A percentile compares a stretch with the other conserved stretches of the same genome.
Evolutionary conservation across 768 basidiomycete species (phyloP).

Genomic region (Coprinellus micaceus): DNA sequence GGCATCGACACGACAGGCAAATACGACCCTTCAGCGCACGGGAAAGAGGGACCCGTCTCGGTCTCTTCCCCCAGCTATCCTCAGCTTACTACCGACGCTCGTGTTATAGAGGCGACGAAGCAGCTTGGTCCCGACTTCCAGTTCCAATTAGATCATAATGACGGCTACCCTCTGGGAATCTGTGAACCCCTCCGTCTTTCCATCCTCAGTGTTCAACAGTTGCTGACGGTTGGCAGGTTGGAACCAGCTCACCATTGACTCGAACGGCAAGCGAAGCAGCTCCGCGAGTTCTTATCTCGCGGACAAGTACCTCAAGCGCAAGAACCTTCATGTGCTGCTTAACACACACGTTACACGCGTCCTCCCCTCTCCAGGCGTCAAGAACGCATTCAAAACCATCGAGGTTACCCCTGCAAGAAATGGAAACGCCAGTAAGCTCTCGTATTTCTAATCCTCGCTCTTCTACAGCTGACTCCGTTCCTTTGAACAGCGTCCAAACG

Average conservation of each 20-base stretch:
- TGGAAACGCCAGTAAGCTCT: neutral
- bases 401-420: conserved; percentile 1
- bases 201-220: too few relatives aligned
- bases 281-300: conserved; percentile 23
- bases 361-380: conserved; percentile 2
- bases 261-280: conserved; percentile 21
- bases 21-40: conserved; percentile 20
- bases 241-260: conserved; percentile 21
- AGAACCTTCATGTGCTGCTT: conserved; percentile 28
- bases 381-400: conserved; percentile 8
- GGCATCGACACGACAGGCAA: conserved; percentile 17
- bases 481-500: neutral
- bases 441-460: neutral
- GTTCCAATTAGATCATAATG: conserved; percentile 14
- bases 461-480: neutral
- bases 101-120: conserved; percentile 17
- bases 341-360: conserved; percentile 24
- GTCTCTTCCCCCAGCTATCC: conserved; percentile 17
- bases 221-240: conserved; percentile 20
- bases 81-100: conserved; percentile 14
- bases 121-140: conserved; percentile 12
- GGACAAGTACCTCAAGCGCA: conserved; percentile 16
- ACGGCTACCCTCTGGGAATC: conserved; percentile 10
- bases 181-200: conserved; percentile 14
- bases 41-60: conserved; percentile 14